Base-by-base conservation (phyloP, 495 filamentous ascomycete species). In the Penicillium mononematosum region DNA sequence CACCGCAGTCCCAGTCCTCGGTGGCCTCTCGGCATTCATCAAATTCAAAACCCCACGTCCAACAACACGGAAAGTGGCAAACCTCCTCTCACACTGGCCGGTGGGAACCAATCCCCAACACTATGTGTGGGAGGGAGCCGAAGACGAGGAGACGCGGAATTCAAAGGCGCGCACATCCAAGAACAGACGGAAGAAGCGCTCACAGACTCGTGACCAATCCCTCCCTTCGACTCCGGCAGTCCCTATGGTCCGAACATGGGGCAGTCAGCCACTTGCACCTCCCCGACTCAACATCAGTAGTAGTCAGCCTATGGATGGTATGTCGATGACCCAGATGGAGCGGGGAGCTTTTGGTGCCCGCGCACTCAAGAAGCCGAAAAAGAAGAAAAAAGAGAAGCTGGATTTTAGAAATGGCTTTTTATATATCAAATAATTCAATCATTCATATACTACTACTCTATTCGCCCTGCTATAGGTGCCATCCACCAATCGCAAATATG, bases 81-180 rank as follows among this genome's bases (percentile, higher is more conserved):
- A 58, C 31, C 58, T 81, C n/a, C 66, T 82, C 0, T 63, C 69
- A 6, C 72, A 80, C 19, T 82, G 79, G 79, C 39, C 65, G 22
- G 44, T 65, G 2, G 78, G 78, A 10, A 45, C 44, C 16, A 66
- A 76, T 51, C 79, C 78, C 14, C 56, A 60, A 16, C 45, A 56
- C 9, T 79, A 79, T 56, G 63, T 69, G 45, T 79, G 74, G 77
- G 62, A 72, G 47, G 61, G 62, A 53, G 70, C 67, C 5, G 68
- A 63, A 20, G 53, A 59, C 43, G 62, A 72, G 54, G 58, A 63
- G 24, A 53, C 50, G 6, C 46, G 58, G 29, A 53, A 61, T 58
- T 53, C 55, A 36, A 56, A 62, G 39, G 17, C 57, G 7, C 53
- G 58, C 24, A 68, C 58, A 14, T 61, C 64, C 34, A 70, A 59